Evolutionary conservation across 495 filamentous ascomycete genomes (phyloP).

Genomic region (Rostrohypoxylon terebratum): DNA sequence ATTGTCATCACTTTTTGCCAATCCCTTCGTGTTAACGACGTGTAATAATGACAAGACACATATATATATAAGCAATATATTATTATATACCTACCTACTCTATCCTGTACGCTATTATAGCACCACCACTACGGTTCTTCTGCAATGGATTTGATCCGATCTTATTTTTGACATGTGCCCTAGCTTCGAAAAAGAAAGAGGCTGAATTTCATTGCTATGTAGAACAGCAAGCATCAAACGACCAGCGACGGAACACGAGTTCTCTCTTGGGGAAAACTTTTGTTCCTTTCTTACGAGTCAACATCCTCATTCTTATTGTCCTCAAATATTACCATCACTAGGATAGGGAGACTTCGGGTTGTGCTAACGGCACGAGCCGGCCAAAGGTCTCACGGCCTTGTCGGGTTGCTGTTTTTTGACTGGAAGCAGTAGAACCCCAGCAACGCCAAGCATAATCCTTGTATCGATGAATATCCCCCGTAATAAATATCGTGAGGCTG

Average conservation of each 20-base stretch:
- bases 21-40: slow-evolving; percentile 20
- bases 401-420: slow-evolving; percentile 2
- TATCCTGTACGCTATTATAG: slow-evolving; percentile 3
- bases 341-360: neutral
- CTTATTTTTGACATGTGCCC: neutral
- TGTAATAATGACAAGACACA: slow-evolving; percentile 11
- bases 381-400: neutral
- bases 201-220: slow-evolving; percentile 15
- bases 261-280: neutral
- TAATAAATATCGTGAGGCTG: slow-evolving; percentile 22
- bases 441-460: slow-evolving; percentile 25
- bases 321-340: slow-evolving; percentile 4
- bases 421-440: slow-evolving; percentile 26
- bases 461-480: slow-evolving; percentile 15
- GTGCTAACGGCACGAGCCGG: slow-evolving; percentile 30
- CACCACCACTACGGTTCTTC: slow-evolving; percentile 8
- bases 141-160: slow-evolving; percentile 11
- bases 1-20: slow-evolving; percentile 38
- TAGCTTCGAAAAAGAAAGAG: slow-evolving; percentile 8
- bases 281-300: neutral
- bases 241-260: neutral
- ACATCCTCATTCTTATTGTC: neutral
- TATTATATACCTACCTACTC: neutral
- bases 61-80: slow-evolving; percentile 8
- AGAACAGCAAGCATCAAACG: neutral